A percentile compares a stretch with the other conserved stretches of the same genome.
Evolutionary conservation across 345 rosid genomes (phyloP).

Genomic region (Lepidium didymum): DNA sequence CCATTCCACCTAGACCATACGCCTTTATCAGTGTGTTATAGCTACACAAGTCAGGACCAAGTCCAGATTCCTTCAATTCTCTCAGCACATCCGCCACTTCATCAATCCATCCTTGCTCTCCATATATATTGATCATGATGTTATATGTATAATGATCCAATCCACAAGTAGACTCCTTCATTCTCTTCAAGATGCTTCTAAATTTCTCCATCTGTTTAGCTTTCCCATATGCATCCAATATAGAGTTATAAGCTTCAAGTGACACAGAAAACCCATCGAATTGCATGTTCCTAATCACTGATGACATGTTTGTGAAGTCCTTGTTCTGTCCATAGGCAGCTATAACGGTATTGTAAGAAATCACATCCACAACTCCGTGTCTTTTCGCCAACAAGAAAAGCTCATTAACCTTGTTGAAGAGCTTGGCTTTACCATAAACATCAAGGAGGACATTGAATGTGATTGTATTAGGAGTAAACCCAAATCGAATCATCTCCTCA

Average conservation of each 20-base stretch:
- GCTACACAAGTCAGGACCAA: slow-evolving; percentile 74
- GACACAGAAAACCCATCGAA: slow-evolving; percentile 82
- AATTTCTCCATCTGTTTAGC: slow-evolving; percentile 72
- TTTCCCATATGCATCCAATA: slow-evolving; percentile 85
- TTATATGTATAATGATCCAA: slow-evolving; percentile 70
- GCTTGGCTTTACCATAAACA: slow-evolving; percentile 79
- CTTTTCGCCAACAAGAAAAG: slow-evolving; percentile 57
- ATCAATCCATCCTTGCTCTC: slow-evolving; percentile 74
- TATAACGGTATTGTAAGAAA: slow-evolving; percentile 78
- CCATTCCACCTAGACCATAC: slow-evolving; percentile 89
- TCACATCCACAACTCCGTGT: slow-evolving; percentile 63
- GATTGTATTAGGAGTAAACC: slow-evolving; percentile 59
- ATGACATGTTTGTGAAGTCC: slow-evolving; percentile 56
- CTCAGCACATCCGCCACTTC: slow-evolving; percentile 54
- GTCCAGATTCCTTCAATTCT: slow-evolving; percentile 58
- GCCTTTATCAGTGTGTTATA: slow-evolving; percentile 93
- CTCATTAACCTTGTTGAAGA: slow-evolving; percentile 55
- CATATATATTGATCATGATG: slow-evolving; percentile 84
- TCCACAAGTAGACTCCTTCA: slow-evolving; percentile 49
- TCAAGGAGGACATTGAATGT: slow-evolving; percentile 76
- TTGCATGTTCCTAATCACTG: slow-evolving; percentile 63
- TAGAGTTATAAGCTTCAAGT: slow-evolving; percentile 81
- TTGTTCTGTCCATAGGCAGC: slow-evolving; percentile 64
- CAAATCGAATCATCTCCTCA: slow-evolving; percentile 57
- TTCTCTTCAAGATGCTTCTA: slow-evolving; percentile 54